A percentile compares a stretch with the other conserved stretches of the same genome.
phyloP scores from a whole-genome alignment of 2,329 filamentous ascomycete species.

The Phyllosticta ampelicida region DNA sequence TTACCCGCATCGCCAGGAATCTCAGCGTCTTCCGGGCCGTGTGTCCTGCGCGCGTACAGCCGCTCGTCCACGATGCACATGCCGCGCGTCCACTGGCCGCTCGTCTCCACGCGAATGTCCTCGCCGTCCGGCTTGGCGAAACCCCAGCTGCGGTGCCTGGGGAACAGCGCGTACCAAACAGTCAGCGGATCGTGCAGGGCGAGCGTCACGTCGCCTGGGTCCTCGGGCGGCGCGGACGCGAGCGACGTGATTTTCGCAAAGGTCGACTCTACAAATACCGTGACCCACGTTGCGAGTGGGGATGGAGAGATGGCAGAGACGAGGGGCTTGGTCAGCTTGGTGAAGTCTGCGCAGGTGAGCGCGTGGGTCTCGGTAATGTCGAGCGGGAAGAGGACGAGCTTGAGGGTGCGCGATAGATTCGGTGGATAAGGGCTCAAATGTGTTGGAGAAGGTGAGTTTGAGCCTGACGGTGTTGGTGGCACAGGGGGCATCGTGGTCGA shows the following conservation, averaged over 20 bases:
- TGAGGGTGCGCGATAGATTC: constrained; percentile 31
- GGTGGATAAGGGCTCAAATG: constrained; percentile 30
- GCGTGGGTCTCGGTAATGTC: constrained; percentile 37
- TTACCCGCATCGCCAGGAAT: constrained; percentile 59
- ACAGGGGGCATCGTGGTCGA: constrained; percentile 66
- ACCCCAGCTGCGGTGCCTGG: not conserved
- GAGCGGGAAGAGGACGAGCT: constrained; percentile 37
- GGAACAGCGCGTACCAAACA: constrained; percentile 25
- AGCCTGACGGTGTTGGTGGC: constrained; percentile 31
- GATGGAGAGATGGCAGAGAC: constrained; percentile 7
- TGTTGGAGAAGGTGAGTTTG: not conserved
- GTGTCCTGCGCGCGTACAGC: constrained; percentile 40
- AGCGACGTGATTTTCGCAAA: constrained; percentile 36
- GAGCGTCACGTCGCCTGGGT: constrained; percentile 27
- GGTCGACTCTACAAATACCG: constrained; percentile 35
- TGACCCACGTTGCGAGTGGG: constrained; percentile 36
- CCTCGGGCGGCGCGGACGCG: constrained; percentile 21
- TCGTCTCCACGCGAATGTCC: constrained; percentile 81
- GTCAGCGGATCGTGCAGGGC: constrained; percentile 38
- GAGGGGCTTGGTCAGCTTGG: constrained; percentile 18
- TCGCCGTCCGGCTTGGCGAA: constrained; percentile 33
- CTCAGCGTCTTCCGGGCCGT: constrained; percentile 28
- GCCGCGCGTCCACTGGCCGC: constrained; percentile 88
- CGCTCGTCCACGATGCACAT: constrained; percentile 80
- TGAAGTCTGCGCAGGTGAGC: constrained; percentile 31